Evolutionary conservation across 1,284 basidiomycete species (phyloP), one percentile per base, ranked within the genome.

Genomic region (Taiwanofungus camphoratus): DNA sequence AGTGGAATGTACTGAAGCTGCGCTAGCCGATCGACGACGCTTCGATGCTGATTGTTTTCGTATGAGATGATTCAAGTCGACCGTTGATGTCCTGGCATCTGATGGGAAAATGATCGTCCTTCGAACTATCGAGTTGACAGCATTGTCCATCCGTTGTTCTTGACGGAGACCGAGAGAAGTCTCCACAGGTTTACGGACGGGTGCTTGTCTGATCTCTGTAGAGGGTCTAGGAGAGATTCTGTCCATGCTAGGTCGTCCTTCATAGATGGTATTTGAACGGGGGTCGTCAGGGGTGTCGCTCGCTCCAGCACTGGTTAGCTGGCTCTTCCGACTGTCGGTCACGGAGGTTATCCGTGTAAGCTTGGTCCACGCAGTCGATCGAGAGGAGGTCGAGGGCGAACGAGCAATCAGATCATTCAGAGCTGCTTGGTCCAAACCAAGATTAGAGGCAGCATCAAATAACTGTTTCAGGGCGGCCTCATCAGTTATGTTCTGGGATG

Each of bases 51-150:
- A 74, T 29, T 69, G 69, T 54, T 80, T 85, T 45, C 76, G 73
- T 56, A 74, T 67, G 40, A 76, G 57, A 20, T 71, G 63, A 55
- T 65, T 72, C 44, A 78, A 49, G 51, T 84, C 81, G 32, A 70
- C 65, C 38, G 68, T 70, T 19, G 79, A 72, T 32, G 68, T 64
- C 52, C 70, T 69, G 36, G 72, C 64, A 52, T 85, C 82, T 41
- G 80, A 82, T 34, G 87, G 80, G 54, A 81, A 78, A 49, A 89
- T 82, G 52, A 90, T 73, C 1, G 87, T 90, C 52, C 87, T 72
- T 53, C 87, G 76, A 40, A 90, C 71, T 42, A 90, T 65, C 16
- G 77, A 61, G 52, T 71, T 76, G 26, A 49, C 49, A 39, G 48
- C 60, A 52, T 51, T 66, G 54, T 35, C 64, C 55, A 50, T 70